phyloP scores from a whole-genome alignment of 148 eudicot species.

The Drosera capensis region DNA sequence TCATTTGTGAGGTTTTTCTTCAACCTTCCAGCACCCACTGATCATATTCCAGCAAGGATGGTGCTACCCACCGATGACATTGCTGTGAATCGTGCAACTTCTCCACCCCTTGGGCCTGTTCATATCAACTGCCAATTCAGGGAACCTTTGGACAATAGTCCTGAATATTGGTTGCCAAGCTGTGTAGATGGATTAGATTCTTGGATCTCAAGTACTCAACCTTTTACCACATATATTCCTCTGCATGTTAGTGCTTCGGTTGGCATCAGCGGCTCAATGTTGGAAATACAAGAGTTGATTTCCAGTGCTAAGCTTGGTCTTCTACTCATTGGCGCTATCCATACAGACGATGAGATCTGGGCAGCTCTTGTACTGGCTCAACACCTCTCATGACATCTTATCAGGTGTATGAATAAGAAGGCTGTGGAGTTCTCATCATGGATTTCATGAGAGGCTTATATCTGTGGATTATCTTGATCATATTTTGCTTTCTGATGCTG shows the following conservation, averaged over 20 bases:
- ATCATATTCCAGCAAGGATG: slow-evolving; percentile 58
- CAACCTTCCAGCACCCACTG: slow-evolving; percentile 80
- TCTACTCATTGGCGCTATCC: slow-evolving; percentile 56
- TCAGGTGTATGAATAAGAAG: slow-evolving; percentile 81
- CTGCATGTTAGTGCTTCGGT: slow-evolving; percentile 23
- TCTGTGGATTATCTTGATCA: slow-evolving; percentile 92
- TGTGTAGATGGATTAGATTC: slow-evolving; percentile 58
- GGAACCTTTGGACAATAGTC: slow-evolving; percentile 68
- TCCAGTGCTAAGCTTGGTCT: slow-evolving; percentile 45
- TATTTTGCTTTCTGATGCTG: slow-evolving; percentile 40
- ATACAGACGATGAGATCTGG: slow-evolving; percentile 72
- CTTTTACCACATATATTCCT: slow-evolving; percentile 55
- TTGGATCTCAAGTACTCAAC: slow-evolving; percentile 59
- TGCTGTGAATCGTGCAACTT: slow-evolving; percentile 63
- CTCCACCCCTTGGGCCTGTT: slow-evolving; percentile 74
- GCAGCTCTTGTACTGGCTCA: slow-evolving; percentile 78
- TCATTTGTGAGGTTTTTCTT: slow-evolving; percentile 68
- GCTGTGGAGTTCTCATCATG: slow-evolving; percentile 30
- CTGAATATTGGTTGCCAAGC: slow-evolving; percentile 32
- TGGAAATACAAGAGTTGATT: slow-evolving; percentile 41
- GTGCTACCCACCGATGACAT: slow-evolving; percentile 88
- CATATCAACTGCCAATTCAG: slow-evolving; percentile 87
- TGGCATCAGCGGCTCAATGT: slow-evolving; percentile 18
- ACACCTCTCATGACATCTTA: slow-evolving; percentile 66
- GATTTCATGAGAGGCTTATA: slow-evolving; percentile 24